Evolutionary conservation across 164 flowering plant genomes (phyloP), one percentile per base, ranked within the genome.

Genomic region (Pachysandra terminalis): DNA sequence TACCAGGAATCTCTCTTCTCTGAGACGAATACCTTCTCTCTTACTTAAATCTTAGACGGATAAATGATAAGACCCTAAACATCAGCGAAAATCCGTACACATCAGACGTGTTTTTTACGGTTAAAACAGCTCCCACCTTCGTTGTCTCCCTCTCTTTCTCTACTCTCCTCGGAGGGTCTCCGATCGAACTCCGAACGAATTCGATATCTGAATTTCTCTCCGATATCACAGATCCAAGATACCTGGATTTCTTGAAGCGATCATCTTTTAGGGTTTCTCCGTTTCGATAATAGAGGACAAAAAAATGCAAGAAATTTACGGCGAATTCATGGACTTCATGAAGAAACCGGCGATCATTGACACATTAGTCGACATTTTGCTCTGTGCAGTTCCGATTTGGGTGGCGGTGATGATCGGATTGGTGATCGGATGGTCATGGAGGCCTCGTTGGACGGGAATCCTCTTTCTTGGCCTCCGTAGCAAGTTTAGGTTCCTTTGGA

Each of bases 321-420:
- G 48, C 27, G 86, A 91, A 68, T 68, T 85, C 56, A 72, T 80
- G 76, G 78, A 80, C 60, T 77, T 89, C 75, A 9, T 82, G 62
- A 82, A 75, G 77, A 84, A 64, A 32, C 97, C 97, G 19, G 80
- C 82, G 9, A 60, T 89, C 9, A 63, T 80, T 22, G 97, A 91
- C 68, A 81, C 93, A 81, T 81, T 91, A 55, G 87, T 95, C 94
- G 99, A 92, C 90, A 86, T 95, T 60, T 77, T 95, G 78, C 82
- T 95, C 0, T 92, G 98, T 35, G 85, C 91, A 55, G 99, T 95
- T 0, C 99, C 99, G 79, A 95, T 95, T 70, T 92, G 99, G 99
- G 81, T 90, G 9, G 98, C 99, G 28, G 90, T 95, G 19, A 87
- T 90, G 89, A 92, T 95, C 66, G 97, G 99, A 10, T 64, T 95